Evolutionary conservation across 176 grass and related monocot species (phyloP).

Genomic region (Echinochloa phyllopogon): DNA sequence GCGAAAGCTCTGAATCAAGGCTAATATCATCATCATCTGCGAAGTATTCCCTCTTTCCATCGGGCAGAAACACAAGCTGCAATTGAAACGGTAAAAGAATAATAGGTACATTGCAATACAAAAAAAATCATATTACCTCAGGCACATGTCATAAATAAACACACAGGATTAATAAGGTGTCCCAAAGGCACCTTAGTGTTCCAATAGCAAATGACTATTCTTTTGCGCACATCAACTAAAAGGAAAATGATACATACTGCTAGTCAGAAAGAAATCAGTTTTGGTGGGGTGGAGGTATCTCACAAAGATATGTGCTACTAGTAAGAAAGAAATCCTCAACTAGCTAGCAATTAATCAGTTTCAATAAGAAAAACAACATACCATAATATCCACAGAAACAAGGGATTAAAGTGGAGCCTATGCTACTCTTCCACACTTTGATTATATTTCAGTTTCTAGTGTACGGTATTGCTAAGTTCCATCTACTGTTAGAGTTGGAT

Average conservation of each 20-base stretch:
- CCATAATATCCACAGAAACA: conserved; percentile 10
- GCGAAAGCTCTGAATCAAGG: conserved; percentile 87
- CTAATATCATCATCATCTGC: conserved; percentile 76
- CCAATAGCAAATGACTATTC: neutral
- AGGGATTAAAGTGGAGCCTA: neutral
- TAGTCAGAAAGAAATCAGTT: conserved; percentile 17
- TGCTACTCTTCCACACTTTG: conserved; percentile 9
- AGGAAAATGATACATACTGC: neutral
- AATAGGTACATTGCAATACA: conserved; percentile 7
- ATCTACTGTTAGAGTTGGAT: neutral
- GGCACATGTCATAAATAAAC: neutral
- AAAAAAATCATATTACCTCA: conserved; percentile 11
- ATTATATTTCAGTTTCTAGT: conserved; percentile 31
- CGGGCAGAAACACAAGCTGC: conserved; percentile 97
- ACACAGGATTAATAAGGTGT: conserved; percentile 10
- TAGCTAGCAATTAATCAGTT: conserved; percentile 1
- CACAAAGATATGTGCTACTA: conserved; percentile 2
- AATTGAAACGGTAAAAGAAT: conserved; percentile 43
- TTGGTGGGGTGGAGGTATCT: neutral
- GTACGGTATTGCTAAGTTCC: neutral
- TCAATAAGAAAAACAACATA: conserved; percentile 25
- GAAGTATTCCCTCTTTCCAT: conserved; percentile 79
- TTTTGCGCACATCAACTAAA: neutral
- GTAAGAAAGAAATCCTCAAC: conserved; percentile 22
- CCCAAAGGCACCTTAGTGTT: neutral